These are phyloP conservation scores for Galeopsis tetrahit DNA, from an alignment of 257 asterid genomes.

Conservation along the genomic window DNA sequence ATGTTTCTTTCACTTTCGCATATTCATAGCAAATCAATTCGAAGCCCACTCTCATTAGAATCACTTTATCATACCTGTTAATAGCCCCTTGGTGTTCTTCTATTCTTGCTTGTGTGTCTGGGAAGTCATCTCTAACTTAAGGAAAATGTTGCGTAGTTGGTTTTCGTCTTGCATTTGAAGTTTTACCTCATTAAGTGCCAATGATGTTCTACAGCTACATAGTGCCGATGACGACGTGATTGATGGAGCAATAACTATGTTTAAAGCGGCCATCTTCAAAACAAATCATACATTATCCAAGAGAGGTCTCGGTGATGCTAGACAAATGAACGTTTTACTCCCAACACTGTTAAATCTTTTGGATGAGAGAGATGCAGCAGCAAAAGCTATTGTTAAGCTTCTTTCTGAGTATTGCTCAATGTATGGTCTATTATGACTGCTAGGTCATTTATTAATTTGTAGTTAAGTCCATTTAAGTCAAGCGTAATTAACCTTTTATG, in stretches of 20 bases:
- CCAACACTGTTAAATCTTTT: conserved; percentile 67
- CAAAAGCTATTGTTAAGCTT: conserved; percentile 83
- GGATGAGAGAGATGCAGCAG: conserved; percentile 86
- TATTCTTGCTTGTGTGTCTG: not conserved
- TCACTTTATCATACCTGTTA: not conserved
- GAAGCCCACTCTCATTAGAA: not conserved
- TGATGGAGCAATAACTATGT: conserved; percentile 67
- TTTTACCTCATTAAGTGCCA: conserved; percentile 29
- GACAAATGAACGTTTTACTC: conserved; percentile 63
- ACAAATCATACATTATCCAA: conserved; percentile 53
- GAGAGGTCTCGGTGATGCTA: conserved; percentile 43
- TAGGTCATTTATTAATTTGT: conserved; percentile 8
- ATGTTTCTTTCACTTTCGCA: conserved; percentile 5
- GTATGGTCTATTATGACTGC: conserved; percentile 46
- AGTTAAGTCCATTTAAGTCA: conserved; percentile 16
- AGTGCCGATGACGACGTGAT: conserved; percentile 72
- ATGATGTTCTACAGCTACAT: conserved; percentile 57
- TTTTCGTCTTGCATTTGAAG: conserved; percentile 17
- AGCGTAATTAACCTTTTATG: conserved; percentile 37
- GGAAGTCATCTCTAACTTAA: conserved; percentile 20
- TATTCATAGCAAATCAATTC: not conserved
- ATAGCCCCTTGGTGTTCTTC: not conserved
- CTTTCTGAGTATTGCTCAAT: conserved; percentile 80
- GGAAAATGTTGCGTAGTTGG: conserved; percentile 1
- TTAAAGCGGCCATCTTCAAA: conserved; percentile 71